Percentiles rank a stretch among this genome's conserved stretches.
These are phyloP conservation scores for Rhexocercosporidium sp. DNA, from an alignment of 2,329 filamentous ascomycete genomes.

Conservation along the genomic window DNA sequence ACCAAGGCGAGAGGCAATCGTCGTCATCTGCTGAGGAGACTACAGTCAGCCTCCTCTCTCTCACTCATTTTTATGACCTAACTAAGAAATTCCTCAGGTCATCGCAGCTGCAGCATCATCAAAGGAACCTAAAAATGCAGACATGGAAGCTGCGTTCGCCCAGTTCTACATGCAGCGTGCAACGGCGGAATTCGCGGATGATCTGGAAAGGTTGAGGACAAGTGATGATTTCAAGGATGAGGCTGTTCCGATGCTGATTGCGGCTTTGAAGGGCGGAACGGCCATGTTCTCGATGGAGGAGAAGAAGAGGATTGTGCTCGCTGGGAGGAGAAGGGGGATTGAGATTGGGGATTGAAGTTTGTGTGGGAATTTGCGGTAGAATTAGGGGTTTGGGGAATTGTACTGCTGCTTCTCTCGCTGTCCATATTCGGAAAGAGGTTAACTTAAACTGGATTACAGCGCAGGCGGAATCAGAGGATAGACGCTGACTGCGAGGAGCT, in stretches of 20 bases:
- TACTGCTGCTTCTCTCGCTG: background rate
- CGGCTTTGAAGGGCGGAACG: conserved; percentile 71
- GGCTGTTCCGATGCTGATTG: conserved; percentile 67
- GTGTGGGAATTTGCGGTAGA: background rate
- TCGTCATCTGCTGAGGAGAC: background rate
- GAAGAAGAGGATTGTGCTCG: conserved; percentile 44
- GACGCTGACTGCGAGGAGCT: no score
- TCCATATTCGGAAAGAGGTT: no score
- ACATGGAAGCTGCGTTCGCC: conserved; percentile 52
- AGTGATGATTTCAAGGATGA: conserved; percentile 74
- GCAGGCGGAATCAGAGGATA: no score
- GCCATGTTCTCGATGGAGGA: conserved; percentile 63
- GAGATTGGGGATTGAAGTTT: background rate
- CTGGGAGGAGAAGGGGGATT: conserved; percentile 12
- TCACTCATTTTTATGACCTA: background rate
- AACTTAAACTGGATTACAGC: no score
- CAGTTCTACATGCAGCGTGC: conserved; percentile 72
- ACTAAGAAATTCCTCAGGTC: background rate
- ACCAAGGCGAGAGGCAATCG: background rate
- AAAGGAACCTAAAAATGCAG: conserved; percentile 23
- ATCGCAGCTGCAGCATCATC: background rate
- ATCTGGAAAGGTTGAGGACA: conserved; percentile 71
- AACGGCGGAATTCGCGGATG: conserved; percentile 74
- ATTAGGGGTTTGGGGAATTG: background rate
- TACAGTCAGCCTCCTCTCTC: background rate